These are phyloP conservation scores for Crithidia acanthocephali DNA, from an alignment of 208 protist genomes.

Conservation along the genomic window DNA sequence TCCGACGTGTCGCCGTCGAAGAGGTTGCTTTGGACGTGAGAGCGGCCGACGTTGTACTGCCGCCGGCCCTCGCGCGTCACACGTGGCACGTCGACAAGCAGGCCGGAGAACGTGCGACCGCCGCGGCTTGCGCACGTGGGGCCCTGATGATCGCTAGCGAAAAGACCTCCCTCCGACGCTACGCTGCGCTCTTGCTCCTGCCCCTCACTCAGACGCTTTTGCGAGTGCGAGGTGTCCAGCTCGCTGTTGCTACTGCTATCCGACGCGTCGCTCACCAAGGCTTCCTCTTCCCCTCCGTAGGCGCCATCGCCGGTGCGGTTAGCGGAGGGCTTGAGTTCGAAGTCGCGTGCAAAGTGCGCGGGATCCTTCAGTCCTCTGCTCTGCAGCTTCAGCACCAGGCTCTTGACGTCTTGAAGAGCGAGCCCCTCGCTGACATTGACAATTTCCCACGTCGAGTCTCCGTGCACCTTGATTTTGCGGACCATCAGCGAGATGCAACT, in stretches of 20 bases:
- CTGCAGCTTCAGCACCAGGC: conserved; percentile 57
- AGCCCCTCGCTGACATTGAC: conserved; percentile 69
- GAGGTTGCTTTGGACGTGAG: conserved; percentile 35
- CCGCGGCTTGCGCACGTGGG: not conserved
- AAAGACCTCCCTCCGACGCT: not conserved
- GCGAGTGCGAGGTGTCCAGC: conserved; percentile 10
- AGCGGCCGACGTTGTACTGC: conserved; percentile 83
- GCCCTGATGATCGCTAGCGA: not conserved
- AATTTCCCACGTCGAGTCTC: conserved; percentile 68
- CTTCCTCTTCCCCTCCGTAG: conserved; percentile 17
- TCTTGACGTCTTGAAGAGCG: conserved; percentile 54
- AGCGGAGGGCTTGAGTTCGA: conserved; percentile 25
- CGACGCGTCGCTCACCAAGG: conserved; percentile 11
- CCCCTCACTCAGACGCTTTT: conserved; percentile 22
- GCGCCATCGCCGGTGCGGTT: conserved; percentile 18
- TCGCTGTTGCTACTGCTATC: conserved; percentile 25
- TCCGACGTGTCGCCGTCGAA: conserved; percentile 49
- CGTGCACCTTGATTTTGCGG: conserved; percentile 51
- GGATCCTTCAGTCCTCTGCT: conserved; percentile 63
- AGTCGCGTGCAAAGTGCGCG: conserved; percentile 48
- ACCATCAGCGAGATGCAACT: conserved; percentile 76
- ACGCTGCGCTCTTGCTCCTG: conserved; percentile 36
- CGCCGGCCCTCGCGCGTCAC: conserved; percentile 64
- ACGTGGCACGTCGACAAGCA: conserved; percentile 44
- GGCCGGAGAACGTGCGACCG: conserved; percentile 31